Evolutionary conservation across 2,329 filamentous ascomycete species (phyloP), one percentile per base, ranked within the genome.

Genomic region (Talaromyces verruculosus): DNA sequence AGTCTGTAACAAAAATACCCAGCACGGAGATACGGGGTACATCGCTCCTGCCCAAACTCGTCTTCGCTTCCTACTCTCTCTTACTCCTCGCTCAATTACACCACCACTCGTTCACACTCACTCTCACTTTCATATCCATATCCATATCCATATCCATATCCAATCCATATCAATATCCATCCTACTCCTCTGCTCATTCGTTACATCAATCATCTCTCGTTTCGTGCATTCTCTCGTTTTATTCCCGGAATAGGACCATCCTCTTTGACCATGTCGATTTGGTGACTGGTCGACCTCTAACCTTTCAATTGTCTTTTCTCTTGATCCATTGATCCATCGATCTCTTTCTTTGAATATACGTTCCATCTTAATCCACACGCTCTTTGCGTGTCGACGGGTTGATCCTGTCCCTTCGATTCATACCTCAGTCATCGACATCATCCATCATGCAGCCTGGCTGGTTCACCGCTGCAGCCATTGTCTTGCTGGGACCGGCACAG

Each of bases 321-420:
- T 33, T 11, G 57, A 45, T 43, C 13, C 37, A 17, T 45, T 28
- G 22, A 45, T 43, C 6, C 57, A 10, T 28, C n/a, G 30, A 22
- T 13, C 8, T 41, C 30, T 43, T 39, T 49, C 17, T 33, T 59
- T 45, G 28, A n/a, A n/a, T 33, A 45, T 63, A 63, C 60, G 8
- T 30, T n/a, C 33, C 37, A 33, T 63, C 70, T 71, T 61, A 63
- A 63, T 49, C 59, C 37, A 53, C 51, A 30, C 15, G 28, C 28
- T 13, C 45, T 11, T 22, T 5, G 61, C 49, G 35, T 63, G 49
- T 63, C 49, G 37, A 55, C 65, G 69, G 73, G 73, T 74, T 75
- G 73, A 75, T 64, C 73, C 72, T 74, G 73, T 69, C 57, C 5
- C 19, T 65, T 53, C 57, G 35, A 41, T 67, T 61, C 22, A 51